Evolutionary conservation across 768 basidiomycete species (phyloP).

Genomic region (Termitomyces sp.): DNA sequence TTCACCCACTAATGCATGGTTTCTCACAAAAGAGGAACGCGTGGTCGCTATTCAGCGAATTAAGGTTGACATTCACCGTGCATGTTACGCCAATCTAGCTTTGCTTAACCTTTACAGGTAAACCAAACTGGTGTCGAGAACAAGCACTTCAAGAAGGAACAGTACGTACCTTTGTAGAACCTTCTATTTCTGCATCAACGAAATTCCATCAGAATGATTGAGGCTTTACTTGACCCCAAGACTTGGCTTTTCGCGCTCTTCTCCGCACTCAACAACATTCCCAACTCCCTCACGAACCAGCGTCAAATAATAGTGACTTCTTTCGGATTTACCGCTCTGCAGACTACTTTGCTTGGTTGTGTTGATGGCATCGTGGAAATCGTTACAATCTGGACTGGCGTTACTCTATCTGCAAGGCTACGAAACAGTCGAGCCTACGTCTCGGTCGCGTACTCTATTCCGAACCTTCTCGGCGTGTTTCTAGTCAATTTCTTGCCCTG

Average conservation of each 20-base stretch:
- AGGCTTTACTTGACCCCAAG: constrained; percentile 63
- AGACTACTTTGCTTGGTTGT: constrained; percentile 66
- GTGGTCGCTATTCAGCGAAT: constrained; percentile 57
- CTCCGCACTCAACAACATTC: constrained; percentile 52
- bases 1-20: constrained; percentile 71
- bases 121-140: constrained; percentile 73
- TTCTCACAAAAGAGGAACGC: constrained; percentile 62
- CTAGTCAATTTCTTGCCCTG: constrained; percentile 62
- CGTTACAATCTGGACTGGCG: constrained; percentile 62
- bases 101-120: neutral
- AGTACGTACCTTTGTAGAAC: constrained; percentile 37
- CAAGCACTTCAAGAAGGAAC: constrained; percentile 74
- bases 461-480: constrained; percentile 57
- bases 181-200: neutral
- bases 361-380: constrained; percentile 65
- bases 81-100: neutral
- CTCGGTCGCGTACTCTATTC: constrained; percentile 53
- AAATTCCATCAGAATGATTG: constrained; percentile 45
- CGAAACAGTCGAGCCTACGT: constrained; percentile 61
- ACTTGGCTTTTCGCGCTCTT: constrained; percentile 76
- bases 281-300: constrained; percentile 64
- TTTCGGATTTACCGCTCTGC: constrained; percentile 57
- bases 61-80: constrained; percentile 31
- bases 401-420: constrained; percentile 48
- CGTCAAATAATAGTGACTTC: constrained; percentile 56